Percentiles rank a stretch among this genome's conserved stretches.
phyloP scores from a whole-genome alignment of 352 stramenopile genomes.

The Phytophthora constricta region DNA sequence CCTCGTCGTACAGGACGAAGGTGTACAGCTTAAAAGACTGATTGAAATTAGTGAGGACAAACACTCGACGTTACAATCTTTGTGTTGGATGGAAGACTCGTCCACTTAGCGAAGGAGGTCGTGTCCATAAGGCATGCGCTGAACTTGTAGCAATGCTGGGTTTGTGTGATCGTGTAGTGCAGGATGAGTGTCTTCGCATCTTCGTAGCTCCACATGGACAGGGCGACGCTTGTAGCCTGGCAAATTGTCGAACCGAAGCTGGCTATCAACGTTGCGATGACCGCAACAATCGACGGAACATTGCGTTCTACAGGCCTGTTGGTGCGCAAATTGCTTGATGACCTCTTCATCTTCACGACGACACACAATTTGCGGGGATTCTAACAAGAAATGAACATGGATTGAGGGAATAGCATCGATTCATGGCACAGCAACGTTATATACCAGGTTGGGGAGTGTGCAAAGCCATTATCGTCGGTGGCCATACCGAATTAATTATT shows the following conservation, averaged over 20 bases:
- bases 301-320: too few relatives aligned
- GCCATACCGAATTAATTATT: too few relatives aligned
- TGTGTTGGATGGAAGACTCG: neutral
- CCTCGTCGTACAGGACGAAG: neutral
- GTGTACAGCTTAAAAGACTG: neutral
- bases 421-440: too few relatives aligned
- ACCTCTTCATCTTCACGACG: too few relatives aligned
- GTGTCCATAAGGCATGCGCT: neutral
- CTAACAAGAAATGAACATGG: too few relatives aligned
- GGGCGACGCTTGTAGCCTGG: neutral
- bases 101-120: neutral
- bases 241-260: neutral
- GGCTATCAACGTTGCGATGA: neutral
- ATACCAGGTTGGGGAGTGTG: too few relatives aligned
- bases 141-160: neutral
- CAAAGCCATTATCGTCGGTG: too few relatives aligned
- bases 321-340: too few relatives aligned
- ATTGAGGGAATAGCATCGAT: too few relatives aligned
- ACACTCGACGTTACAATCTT: neutral
- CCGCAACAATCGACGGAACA: neutral
- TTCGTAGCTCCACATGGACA: neutral
- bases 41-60: neutral
- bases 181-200: neutral
- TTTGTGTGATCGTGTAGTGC: neutral
- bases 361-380: too few relatives aligned